Evolutionary conservation across 108 stramenopile genomes (phyloP).

Genomic region (Fragilaria radians): DNA sequence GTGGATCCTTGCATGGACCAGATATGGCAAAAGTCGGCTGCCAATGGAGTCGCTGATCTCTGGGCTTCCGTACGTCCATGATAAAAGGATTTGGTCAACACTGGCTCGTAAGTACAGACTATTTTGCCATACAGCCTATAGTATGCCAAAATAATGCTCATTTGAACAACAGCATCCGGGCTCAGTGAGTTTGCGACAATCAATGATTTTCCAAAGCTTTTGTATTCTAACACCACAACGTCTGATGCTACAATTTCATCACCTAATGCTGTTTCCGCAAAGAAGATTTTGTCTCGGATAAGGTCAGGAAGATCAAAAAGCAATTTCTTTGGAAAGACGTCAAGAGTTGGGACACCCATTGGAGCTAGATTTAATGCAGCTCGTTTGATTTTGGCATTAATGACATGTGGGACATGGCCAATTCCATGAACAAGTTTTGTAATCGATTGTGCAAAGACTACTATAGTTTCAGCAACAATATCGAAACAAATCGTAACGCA

Average conservation of each 20-base stretch:
- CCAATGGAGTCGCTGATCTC: constrained; percentile 65
- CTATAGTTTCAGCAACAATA: constrained; percentile 79
- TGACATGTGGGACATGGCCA: constrained; percentile 42
- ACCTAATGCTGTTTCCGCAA: constrained; percentile 69
- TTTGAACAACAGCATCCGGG: constrained; percentile 83
- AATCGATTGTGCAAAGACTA: constrained; percentile 79
- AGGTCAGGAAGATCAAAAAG: constrained; percentile 54
- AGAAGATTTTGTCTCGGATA: constrained; percentile 57
- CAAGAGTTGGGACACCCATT: constrained; percentile 11
- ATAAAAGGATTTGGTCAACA: constrained; percentile 73
- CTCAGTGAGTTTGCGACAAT: constrained; percentile 68
- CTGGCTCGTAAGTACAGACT: constrained; percentile 77
- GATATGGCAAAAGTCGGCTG: constrained; percentile 45
- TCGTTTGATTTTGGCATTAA: constrained; percentile 58
- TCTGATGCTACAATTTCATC: constrained; percentile 75
- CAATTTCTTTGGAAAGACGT: constrained; percentile 68
- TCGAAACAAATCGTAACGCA: constrained; percentile 76
- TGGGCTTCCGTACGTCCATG: constrained; percentile 87
- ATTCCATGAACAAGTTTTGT: constrained; percentile 66
- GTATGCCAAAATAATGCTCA: constrained; percentile 78
- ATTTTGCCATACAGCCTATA: constrained; percentile 71
- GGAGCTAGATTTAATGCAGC: constrained; percentile 19
- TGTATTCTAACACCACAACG: constrained; percentile 68
- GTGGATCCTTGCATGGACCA: constrained; percentile 29
- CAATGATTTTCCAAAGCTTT: constrained; percentile 62